Percentiles rank a stretch among this genome's conserved stretches.
phyloP scores from a whole-genome alignment of 208 protist species.

The Kentomonas sorsogonicus region DNA sequence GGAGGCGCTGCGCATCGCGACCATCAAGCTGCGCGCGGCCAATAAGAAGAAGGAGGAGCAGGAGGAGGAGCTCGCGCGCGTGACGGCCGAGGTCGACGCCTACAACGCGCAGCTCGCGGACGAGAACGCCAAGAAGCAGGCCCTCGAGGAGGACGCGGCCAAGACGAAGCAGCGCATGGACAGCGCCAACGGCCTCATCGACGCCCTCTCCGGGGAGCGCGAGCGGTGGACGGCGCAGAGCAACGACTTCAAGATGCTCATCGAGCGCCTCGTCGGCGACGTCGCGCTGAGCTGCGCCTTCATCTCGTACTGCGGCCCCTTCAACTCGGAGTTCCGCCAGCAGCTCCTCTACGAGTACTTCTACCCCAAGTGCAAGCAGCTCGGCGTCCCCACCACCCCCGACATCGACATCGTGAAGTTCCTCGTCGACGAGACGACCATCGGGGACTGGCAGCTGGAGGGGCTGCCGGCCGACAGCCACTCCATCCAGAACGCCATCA shows the following conservation, averaged over 20 bases:
- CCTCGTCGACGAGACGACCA: slow-evolving; percentile 93
- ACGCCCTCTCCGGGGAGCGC: slow-evolving; percentile 95
- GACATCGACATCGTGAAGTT: slow-evolving; percentile 95
- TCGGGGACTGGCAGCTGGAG: slow-evolving; percentile 97
- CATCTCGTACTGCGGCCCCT: slow-evolving; percentile 97
- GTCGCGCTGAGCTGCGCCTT: slow-evolving; percentile 97
- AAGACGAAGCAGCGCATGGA: slow-evolving; percentile 95
- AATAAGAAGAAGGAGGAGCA: slow-evolving; percentile 96
- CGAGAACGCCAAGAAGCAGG: slow-evolving; percentile 95
- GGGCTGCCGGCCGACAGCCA: slow-evolving; percentile 97
- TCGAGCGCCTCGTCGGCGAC: slow-evolving; percentile 95
- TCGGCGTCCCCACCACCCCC: slow-evolving; percentile 88
- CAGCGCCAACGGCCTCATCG: slow-evolving; percentile 95
- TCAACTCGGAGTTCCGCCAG: slow-evolving; percentile 96
- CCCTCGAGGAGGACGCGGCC: slow-evolving; percentile 94
- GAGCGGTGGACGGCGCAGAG: slow-evolving; percentile 96
- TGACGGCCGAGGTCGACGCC: slow-evolving; percentile 91
- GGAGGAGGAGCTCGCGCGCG: slow-evolving; percentile 91
- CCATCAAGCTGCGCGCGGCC: slow-evolving; percentile 84
- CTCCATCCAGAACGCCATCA: slow-evolving; percentile 99
- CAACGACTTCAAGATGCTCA: slow-evolving; percentile 95
- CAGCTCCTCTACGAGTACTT: slow-evolving; percentile 91
- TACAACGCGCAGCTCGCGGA: slow-evolving; percentile 91
- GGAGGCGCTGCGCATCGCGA: slow-evolving; percentile 85
- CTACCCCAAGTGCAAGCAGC: slow-evolving; percentile 89